A percentile compares a stretch with the other conserved stretches of the same genome.
phyloP scores from a whole-genome alignment of 345 rosid species.

The Toxicodendron radicans region DNA sequence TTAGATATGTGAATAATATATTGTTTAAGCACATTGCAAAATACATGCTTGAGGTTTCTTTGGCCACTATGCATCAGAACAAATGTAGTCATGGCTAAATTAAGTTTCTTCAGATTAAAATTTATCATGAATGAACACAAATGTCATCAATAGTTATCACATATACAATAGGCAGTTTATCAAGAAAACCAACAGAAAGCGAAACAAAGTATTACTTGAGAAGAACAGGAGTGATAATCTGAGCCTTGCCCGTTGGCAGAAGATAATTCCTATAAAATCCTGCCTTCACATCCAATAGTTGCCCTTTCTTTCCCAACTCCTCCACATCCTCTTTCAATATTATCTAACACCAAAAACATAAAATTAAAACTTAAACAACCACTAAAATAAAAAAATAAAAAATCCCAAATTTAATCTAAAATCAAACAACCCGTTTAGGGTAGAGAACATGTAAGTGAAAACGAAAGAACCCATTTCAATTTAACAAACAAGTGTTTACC shows the following conservation, averaged over 20 bases:
- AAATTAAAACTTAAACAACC: not conserved
- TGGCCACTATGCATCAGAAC: constrained; percentile 1
- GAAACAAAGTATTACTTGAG: constrained; percentile 60
- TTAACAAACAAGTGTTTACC: constrained; percentile 35
- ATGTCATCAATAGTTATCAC: not conserved
- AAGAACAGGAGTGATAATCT: constrained; percentile 69
- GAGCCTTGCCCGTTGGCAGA: constrained; percentile 78
- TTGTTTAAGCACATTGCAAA: not conserved
- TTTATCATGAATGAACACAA: not conserved
- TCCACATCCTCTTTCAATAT: constrained; percentile 84
- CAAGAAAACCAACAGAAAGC: constrained; percentile 1
- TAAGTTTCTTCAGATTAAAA: not conserved
- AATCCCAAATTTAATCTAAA: not conserved
- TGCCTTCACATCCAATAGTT: constrained; percentile 79
- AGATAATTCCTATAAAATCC: constrained; percentile 89
- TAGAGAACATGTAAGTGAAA: not conserved
- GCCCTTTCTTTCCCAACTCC: constrained; percentile 73
- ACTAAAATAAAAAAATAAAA: not conserved
- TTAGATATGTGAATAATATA: not conserved
- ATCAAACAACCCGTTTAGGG: not conserved
- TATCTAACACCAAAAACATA: constrained; percentile 40
- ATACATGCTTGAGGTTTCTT: not conserved
- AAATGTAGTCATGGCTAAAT: not conserved
- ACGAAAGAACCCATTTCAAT: constrained; percentile 12
- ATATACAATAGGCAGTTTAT: not conserved